phyloP scores from a whole-genome alignment of 1,139 yeast genomes.

The Candida mesenterica region DNA sequence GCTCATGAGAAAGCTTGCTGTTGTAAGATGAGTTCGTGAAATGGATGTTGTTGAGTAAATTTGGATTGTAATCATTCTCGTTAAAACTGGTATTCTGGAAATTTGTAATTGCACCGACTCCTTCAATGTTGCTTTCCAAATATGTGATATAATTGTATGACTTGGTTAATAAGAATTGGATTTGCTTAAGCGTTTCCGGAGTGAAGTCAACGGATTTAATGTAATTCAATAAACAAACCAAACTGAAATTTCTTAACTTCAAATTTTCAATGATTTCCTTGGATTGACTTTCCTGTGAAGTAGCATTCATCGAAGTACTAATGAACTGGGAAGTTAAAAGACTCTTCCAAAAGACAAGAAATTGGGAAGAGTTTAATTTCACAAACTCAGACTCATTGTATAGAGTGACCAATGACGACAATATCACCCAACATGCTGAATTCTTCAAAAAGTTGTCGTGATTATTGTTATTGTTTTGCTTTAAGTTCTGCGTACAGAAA shows the following conservation, averaged over 20 bases:
- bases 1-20: slow-evolving; percentile 25
- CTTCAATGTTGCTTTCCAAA: slow-evolving; percentile 40
- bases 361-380: slow-evolving; percentile 70
- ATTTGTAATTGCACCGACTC: slow-evolving; percentile 34
- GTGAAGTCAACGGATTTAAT: slow-evolving; percentile 38
- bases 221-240: slow-evolving; percentile 42
- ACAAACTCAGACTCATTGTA: slow-evolving; percentile 47
- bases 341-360: slow-evolving; percentile 77
- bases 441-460: slow-evolving; percentile 23
- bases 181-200: slow-evolving; percentile 44
- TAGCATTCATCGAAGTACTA: slow-evolving; percentile 26
- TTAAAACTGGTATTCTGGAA: slow-evolving; percentile 29
- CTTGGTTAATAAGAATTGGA: slow-evolving; percentile 43
- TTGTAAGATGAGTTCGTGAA: slow-evolving; percentile 27
- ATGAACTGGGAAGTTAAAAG: slow-evolving; percentile 59
- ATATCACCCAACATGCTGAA: slow-evolving; percentile 62
- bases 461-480: slow-evolving; percentile 29
- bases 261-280: slow-evolving; percentile 38
- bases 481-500: slow-evolving; percentile 49
- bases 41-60: slow-evolving; percentile 30
- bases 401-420: slow-evolving; percentile 70
- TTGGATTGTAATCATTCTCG: slow-evolving; percentile 31
- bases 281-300: slow-evolving; percentile 22
- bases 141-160: slow-evolving; percentile 43
- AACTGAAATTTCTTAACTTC: slow-evolving; percentile 39